Evolutionary conservation across 805 yeast genomes (phyloP), one percentile per base, ranked within the genome.

Genomic region (Kuraishia piskuri): DNA sequence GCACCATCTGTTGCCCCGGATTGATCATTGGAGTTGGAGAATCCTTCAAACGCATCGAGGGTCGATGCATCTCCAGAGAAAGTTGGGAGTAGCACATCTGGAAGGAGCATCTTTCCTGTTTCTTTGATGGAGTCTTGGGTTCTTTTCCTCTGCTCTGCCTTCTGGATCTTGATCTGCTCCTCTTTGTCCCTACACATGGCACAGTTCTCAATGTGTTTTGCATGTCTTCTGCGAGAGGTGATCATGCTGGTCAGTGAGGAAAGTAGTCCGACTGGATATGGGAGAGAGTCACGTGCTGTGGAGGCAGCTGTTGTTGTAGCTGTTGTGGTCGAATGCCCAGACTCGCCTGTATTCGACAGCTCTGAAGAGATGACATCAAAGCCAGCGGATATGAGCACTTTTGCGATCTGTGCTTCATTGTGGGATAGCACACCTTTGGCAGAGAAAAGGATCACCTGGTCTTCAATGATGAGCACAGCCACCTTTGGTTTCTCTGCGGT

Each of bases 171-270:
- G 22, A 55, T 53, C 40, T 48, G 40, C 51, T 58, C 56, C 36
- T 55, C 53, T 22, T 58, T 60, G 9, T 65, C 65, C 51, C 68
- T 67, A 60, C 84, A 79, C 23, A 63, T 63, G 14, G 64, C 55
- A 56, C 84, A 79, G 54, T 70, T 59, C 50, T 72, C 62, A 31
- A 74, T 37, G 56, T 79, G 84, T 46, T 61, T 61, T 50, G 63
- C 63, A 1, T 56, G 56, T 55, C 58, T 45, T 55, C 52, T 55
- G 54, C 57, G 25, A 53, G 54, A 49, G 55, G 55, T 50, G 55
- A 59, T 54, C 59, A 62, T 47, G 53, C 57, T 10, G 56, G 47
- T 55, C 60, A 59, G 21, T 62, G 52, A 26, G 52, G 50, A n/a
- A 52, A 60, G 10, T 53, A 53, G n/a, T 56, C 54, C 20, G 51